Conservation (phyloP, 371 early-diverging fungal genomes). For the Batkoa obscura region DNA sequence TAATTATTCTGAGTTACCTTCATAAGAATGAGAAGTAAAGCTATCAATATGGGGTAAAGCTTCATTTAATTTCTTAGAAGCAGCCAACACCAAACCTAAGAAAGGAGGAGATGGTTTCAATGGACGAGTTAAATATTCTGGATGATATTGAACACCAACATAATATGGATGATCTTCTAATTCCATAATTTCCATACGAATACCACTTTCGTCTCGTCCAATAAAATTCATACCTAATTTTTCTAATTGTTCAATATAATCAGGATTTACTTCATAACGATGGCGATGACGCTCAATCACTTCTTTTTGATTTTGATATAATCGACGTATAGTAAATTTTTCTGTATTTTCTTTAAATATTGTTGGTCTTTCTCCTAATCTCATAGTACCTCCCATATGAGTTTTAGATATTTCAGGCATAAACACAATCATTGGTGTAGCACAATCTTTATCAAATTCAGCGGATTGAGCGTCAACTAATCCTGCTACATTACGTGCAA, state of each 20-base stretch:
- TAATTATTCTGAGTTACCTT: slow-evolving; percentile 5
- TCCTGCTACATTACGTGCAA: slow-evolving; percentile 88
- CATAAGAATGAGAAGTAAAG: slow-evolving; percentile 5
- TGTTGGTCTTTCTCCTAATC: slow-evolving; percentile 82
- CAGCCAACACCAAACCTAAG: slow-evolving; percentile 79
- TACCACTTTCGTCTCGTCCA: slow-evolving; percentile 81
- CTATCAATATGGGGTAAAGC: not conserved
- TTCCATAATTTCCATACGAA: slow-evolving; percentile 96
- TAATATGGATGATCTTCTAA: slow-evolving; percentile 85
- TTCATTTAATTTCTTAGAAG: slow-evolving; percentile 17
- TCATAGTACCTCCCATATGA: slow-evolving; percentile 95
- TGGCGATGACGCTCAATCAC: slow-evolving; percentile 96
- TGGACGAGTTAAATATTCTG: slow-evolving; percentile 95
- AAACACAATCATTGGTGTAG: slow-evolving; percentile 66
- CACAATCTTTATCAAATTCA: slow-evolving; percentile 59
- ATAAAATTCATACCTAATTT: slow-evolving; percentile 72
- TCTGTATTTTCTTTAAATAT: slow-evolving; percentile 52
- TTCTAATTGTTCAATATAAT: slow-evolving; percentile 57
- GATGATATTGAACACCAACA: slow-evolving; percentile 97
- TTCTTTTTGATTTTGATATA: slow-evolving; percentile 43
- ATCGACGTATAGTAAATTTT: slow-evolving; percentile 23
- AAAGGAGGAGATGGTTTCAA: slow-evolving; percentile 85
- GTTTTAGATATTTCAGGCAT: slow-evolving; percentile 93
- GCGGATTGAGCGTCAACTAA: slow-evolving; percentile 68
- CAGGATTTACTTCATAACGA: slow-evolving; percentile 95